These are phyloP conservation scores for Dianthus caryophyllus DNA, from an alignment of 148 eudicot genomes.

Conservation along the genomic window DNA sequence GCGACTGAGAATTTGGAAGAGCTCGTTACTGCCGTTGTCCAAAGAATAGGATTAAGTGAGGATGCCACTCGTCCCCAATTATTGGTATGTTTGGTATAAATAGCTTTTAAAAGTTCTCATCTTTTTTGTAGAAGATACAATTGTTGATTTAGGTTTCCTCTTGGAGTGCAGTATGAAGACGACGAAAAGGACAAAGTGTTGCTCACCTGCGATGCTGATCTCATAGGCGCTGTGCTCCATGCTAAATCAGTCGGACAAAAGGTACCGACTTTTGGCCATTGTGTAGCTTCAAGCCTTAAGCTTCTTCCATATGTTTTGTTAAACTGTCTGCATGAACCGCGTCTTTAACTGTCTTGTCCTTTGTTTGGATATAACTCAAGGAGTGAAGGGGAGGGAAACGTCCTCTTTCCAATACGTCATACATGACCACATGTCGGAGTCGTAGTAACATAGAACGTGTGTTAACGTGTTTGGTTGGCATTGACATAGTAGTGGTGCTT, in stretches of 20 bases:
- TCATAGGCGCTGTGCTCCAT: constrained; percentile 68
- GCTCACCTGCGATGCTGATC: constrained; percentile 77
- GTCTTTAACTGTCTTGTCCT: no score
- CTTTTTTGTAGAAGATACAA: background rate
- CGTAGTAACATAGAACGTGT: no score
- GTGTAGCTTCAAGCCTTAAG: no score
- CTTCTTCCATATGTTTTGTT: no score
- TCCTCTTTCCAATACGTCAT: no score
- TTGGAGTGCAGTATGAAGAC: constrained; percentile 67
- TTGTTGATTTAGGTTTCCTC: constrained; percentile 1
- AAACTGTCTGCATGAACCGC: no score
- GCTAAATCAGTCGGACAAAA: constrained; percentile 75
- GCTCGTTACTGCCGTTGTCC: constrained; percentile 61
- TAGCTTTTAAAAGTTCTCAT: background rate
- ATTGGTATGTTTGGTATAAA: constrained; percentile 41
- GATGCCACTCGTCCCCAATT: constrained; percentile 50
- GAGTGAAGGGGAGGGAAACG: no score
- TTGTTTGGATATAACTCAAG: background rate
- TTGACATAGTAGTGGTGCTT: background rate
- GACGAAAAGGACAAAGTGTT: constrained; percentile 92
- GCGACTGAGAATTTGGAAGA: constrained; percentile 76
- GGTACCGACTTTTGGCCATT: constrained; percentile 36
- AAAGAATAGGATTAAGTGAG: constrained; percentile 51
- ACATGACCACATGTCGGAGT: no score
- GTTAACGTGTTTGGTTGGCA: background rate